phyloP scores from a whole-genome alignment of 768 basidiomycete species.

The Albatrellus ellisii region DNA sequence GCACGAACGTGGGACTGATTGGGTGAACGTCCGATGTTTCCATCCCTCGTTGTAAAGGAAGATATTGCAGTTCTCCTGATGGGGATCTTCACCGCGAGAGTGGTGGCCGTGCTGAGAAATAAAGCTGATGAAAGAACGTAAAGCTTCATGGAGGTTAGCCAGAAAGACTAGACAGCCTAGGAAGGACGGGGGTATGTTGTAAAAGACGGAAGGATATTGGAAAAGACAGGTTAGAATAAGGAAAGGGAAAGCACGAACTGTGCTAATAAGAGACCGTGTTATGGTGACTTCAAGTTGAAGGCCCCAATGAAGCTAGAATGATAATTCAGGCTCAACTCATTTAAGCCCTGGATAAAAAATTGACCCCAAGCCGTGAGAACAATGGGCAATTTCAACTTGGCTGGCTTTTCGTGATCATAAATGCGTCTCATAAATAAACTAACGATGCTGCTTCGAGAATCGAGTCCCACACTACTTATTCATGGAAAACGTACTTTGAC shows the following conservation, averaged over 20 bases:
- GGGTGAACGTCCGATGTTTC: conserved; percentile 14
- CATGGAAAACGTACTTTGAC: too few relatives aligned
- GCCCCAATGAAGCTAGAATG: too few relatives aligned
- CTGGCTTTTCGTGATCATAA: too few relatives aligned
- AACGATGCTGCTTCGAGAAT: too few relatives aligned
- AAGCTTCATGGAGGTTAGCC: conserved; percentile 27
- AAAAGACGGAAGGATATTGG: conserved; percentile 14
- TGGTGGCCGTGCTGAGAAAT: conserved; percentile 23
- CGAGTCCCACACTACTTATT: too few relatives aligned
- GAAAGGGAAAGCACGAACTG: not conserved
- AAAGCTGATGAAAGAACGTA: conserved; percentile 24
- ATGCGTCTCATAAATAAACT: too few relatives aligned
- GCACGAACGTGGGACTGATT: conserved; percentile 18
- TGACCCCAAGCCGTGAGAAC: too few relatives aligned
- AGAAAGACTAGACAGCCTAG: conserved; percentile 15
- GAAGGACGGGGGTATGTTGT: conserved; percentile 13
- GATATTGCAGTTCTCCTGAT: conserved; percentile 31
- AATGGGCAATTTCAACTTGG: too few relatives aligned
- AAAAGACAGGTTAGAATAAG: not conserved
- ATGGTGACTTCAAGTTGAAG: too few relatives aligned
- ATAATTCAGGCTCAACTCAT: too few relatives aligned
- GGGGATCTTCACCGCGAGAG: conserved; percentile 33
- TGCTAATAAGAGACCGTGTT: too few relatives aligned
- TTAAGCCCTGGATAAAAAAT: too few relatives aligned
- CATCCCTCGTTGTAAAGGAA: conserved; percentile 25